Conservation (phyloP, 176 grass and related monocot genomes). For the Oryza punctata region DNA sequence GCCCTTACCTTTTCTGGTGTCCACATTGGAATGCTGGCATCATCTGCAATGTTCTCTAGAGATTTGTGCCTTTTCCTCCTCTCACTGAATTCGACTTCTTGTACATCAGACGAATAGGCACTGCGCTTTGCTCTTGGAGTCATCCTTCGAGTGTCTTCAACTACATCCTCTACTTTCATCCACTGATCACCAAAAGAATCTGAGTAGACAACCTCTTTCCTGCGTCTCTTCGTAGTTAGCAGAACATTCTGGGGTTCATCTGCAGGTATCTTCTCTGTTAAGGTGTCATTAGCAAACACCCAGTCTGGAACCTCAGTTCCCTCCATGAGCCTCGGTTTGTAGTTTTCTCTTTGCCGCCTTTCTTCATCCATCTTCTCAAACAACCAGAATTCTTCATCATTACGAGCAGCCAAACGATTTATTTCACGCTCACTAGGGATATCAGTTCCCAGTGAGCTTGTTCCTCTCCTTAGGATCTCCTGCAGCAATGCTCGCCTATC, state of each 20-base stretch:
- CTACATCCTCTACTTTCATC: slow-evolving; percentile 80
- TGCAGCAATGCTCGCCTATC: slow-evolving; percentile 90
- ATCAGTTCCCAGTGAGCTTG: slow-evolving; percentile 91
- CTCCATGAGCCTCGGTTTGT: slow-evolving; percentile 89
- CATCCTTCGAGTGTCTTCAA: slow-evolving; percentile 69
- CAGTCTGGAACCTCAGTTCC: slow-evolving; percentile 90
- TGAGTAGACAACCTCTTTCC: slow-evolving; percentile 93
- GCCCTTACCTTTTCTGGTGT: slow-evolving; percentile 45
- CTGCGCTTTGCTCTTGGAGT: slow-evolving; percentile 66
- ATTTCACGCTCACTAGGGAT: slow-evolving; percentile 96
- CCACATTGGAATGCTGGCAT: slow-evolving; percentile 41
- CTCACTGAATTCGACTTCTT: slow-evolving; percentile 36
- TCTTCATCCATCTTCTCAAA: slow-evolving; percentile 99
- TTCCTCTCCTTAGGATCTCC: slow-evolving; percentile 93
- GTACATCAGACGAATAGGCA: slow-evolving; percentile 44
- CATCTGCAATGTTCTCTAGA: slow-evolving; percentile 39
- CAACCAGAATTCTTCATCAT: slow-evolving; percentile 91
- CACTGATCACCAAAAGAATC: slow-evolving; percentile 87
- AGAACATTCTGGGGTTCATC: slow-evolving; percentile 46
- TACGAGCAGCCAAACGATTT: slow-evolving; percentile 91
- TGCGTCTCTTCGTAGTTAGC: slow-evolving; percentile 64
- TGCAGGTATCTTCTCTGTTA: slow-evolving; percentile 43
- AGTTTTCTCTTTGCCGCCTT: slow-evolving; percentile 84
- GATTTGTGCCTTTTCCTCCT: slow-evolving; percentile 39
- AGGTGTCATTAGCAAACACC: slow-evolving; percentile 62